These are phyloP conservation scores for Trichoderma breve DNA, from an alignment of 2,329 filamentous ascomycete genomes.

Conservation along the genomic window DNA sequence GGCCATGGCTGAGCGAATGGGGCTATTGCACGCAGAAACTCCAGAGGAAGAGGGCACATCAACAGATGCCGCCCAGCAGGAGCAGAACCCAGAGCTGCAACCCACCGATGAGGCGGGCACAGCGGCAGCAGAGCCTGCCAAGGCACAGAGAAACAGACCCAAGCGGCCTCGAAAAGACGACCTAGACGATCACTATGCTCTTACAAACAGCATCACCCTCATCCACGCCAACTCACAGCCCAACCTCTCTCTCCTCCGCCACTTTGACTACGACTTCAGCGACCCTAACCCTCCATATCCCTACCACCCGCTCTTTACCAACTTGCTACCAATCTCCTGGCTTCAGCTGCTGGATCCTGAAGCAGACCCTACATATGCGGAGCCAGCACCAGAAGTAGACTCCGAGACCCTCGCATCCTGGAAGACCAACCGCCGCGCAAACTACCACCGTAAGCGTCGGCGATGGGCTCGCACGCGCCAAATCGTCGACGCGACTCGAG, in stretches of 20 bases:
- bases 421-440: conserved; percentile 80
- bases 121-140: conserved; percentile 16
- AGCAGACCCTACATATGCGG: conserved; percentile 69
- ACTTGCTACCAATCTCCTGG: conserved; percentile 86
- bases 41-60: conserved; percentile 27
- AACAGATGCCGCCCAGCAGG: conserved; percentile 3
- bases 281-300: conserved; percentile 56
- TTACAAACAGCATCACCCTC: conserved; percentile 74
- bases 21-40: conserved; percentile 60
- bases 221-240: conserved; percentile 81
- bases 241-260: conserved; percentile 82
- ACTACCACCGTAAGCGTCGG: conserved; percentile 84
- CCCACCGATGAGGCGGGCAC: conserved; percentile 12
- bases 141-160: conserved; percentile 28
- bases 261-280: conserved; percentile 79
- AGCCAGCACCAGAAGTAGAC: conserved; percentile 58
- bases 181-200: conserved; percentile 63
- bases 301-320: conserved; percentile 75
- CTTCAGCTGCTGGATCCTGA: conserved; percentile 80
- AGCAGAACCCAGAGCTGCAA: conserved; percentile 13
- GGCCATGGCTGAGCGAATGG: conserved; percentile 85
- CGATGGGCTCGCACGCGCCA: conserved; percentile 72
- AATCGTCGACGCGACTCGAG: conserved; percentile 71
- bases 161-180: conserved; percentile 42
- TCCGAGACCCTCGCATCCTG: conserved; percentile 62